Percentiles rank a stretch among this genome's conserved stretches.
Evolutionary conservation across 352 stramenopile genomes (phyloP).

Genomic region (Globisporangium solare): DNA sequence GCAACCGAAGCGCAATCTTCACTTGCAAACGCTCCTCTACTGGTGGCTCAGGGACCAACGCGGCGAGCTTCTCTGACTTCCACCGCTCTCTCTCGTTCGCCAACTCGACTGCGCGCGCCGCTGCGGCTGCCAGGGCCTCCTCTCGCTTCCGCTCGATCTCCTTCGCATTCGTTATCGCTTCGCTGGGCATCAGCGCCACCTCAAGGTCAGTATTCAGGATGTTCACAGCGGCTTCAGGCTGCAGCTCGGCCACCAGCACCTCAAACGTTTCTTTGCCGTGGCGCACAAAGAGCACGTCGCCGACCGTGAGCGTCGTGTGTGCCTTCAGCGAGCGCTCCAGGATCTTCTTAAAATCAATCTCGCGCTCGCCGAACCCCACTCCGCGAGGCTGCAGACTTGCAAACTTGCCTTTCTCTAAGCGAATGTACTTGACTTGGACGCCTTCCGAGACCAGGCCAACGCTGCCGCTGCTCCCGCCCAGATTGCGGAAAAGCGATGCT

Average conservation of each 20-base stretch:
- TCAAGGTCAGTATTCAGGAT: conserved; percentile 84
- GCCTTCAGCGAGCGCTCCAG: conserved; percentile 64
- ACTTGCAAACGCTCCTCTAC: conserved; percentile 33
- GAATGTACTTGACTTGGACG: conserved; percentile 66
- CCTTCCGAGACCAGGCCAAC: conserved; percentile 19
- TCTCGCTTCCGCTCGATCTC: conserved; percentile 29
- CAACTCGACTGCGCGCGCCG: conserved; percentile 17
- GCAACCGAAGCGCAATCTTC: conserved; percentile 45
- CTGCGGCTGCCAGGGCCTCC: conserved; percentile 21
- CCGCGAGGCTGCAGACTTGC: conserved; percentile 62
- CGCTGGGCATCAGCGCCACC: conserved; percentile 71
- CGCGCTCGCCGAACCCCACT: conserved; percentile 62
- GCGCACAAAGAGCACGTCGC: conserved; percentile 72
- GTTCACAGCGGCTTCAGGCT: conserved; percentile 49
- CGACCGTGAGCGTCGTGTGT: conserved; percentile 73
- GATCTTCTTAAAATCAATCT: conserved; percentile 83
- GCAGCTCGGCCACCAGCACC: conserved; percentile 54
- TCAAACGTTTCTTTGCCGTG: conserved; percentile 76
- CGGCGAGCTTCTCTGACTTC: conserved; percentile 31
- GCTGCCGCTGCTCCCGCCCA: not conserved
- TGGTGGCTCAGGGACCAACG: conserved; percentile 33
- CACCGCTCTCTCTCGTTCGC: conserved; percentile 34
- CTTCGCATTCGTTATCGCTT: conserved; percentile 38
- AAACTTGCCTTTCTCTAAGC: conserved; percentile 66
- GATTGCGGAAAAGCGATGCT: conserved; percentile 45